Conservation (phyloP, 2,329 filamentous ascomycete genomes). For the Geosmithia putterillii region DNA sequence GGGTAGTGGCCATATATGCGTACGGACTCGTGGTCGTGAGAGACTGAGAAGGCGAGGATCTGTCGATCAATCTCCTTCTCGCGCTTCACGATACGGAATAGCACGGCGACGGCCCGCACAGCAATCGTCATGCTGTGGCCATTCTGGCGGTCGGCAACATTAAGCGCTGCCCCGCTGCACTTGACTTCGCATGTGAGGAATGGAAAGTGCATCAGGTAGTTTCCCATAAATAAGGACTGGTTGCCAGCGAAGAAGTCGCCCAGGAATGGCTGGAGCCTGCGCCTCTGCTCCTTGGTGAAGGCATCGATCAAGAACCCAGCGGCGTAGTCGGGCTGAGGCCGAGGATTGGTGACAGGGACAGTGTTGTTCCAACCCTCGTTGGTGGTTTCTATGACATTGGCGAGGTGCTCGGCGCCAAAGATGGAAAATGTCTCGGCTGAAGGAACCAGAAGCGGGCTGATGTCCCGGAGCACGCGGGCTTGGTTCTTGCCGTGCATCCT, state of each 20-base stretch:
- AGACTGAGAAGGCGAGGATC: conserved; percentile 26
- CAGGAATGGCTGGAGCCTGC: no score
- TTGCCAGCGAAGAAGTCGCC: conserved; percentile 14
- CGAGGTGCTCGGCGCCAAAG: conserved; percentile 13
- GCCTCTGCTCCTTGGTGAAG: no score
- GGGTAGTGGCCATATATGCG: conserved; percentile 28
- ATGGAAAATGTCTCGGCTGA: conserved; percentile 21
- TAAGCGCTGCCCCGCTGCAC: conserved; percentile 19
- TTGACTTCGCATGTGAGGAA: conserved; percentile 34
- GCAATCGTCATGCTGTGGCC: conserved; percentile 27
- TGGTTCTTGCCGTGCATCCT: conserved; percentile 11
- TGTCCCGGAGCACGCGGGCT: conserved; percentile 22
- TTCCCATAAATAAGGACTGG: conserved; percentile 29
- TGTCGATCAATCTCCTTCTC: conserved; percentile 23
- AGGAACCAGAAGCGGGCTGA: conserved; percentile 22
- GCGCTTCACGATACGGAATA: conserved; percentile 21
- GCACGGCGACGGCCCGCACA: conserved; percentile 22
- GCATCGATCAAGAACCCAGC: no score
- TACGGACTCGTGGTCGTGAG: conserved; percentile 12
- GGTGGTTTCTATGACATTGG: conserved; percentile 20
- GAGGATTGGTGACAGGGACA: conserved; percentile 15
- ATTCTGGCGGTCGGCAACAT: conserved; percentile 21
- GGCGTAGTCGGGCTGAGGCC: conserved; percentile 4
- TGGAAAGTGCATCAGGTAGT: conserved; percentile 32
- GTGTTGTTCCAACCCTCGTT: conserved; percentile 2